phyloP scores from a whole-genome alignment of 129 eudicot species.

The Solidago caesia region DNA sequence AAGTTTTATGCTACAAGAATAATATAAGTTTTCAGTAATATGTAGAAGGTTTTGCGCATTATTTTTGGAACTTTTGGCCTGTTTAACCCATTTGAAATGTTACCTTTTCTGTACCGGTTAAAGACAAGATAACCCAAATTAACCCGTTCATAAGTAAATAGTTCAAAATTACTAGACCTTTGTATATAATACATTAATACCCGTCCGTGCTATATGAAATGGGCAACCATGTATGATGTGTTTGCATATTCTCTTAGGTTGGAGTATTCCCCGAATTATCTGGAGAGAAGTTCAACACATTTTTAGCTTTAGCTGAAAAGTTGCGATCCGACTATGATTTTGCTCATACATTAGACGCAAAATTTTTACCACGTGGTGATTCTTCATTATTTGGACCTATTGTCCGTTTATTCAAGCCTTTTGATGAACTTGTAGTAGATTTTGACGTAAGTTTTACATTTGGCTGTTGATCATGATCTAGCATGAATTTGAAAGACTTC shows the following conservation, averaged over 20 bases:
- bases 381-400: conserved; percentile 63
- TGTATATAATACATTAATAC: no score
- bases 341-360: conserved; percentile 75
- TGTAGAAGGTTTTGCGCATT: no score
- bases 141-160: no score
- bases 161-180: no score
- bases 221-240: conserved; percentile 3
- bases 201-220: no score
- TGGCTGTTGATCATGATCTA: not conserved
- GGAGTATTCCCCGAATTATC: conserved; percentile 89
- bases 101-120: not conserved
- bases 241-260: conserved; percentile 46
- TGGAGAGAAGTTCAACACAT: conserved; percentile 66
- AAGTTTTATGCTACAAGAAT: no score
- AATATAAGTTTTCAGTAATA: no score
- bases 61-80: not conserved
- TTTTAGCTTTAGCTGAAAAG: conserved; percentile 66
- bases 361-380: conserved; percentile 80
- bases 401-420: conserved; percentile 86
- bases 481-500: not conserved
- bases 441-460: conserved; percentile 49
- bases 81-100: conserved; percentile 1
- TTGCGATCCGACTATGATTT: conserved; percentile 74
- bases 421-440: conserved; percentile 89
- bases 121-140: no score